Conservation (phyloP, 2,329 filamentous ascomycete genomes). For the Colletotrichum sp. region DNA sequence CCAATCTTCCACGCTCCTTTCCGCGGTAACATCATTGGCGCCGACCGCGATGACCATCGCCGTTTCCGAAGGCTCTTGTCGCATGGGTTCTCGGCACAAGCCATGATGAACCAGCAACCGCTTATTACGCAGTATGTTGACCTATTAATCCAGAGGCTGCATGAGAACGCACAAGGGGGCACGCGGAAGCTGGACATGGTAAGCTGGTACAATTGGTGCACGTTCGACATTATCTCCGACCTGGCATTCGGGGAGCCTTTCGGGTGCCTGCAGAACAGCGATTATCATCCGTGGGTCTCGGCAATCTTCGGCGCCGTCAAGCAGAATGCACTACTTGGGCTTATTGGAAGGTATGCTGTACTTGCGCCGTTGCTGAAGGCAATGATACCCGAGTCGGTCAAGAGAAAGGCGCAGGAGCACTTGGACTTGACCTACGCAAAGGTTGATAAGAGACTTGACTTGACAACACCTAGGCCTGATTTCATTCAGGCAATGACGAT, state of each 20-base stretch:
- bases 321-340: not conserved
- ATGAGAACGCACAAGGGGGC: conserved; percentile 22
- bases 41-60: not conserved
- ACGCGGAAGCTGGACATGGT: not conserved
- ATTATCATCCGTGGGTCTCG: not conserved
- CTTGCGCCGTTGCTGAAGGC: not conserved
- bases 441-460: not conserved
- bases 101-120: conserved; percentile 25
- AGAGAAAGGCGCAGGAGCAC: not conserved
- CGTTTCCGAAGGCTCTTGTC: conserved; percentile 9
- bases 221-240: not conserved
- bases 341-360: not conserved
- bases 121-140: conserved; percentile 41
- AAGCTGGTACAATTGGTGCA: not conserved
- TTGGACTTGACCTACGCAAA: not conserved
- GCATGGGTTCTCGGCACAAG: conserved; percentile 25
- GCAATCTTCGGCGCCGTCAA: not conserved
- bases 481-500: not conserved
- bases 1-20: not conserved
- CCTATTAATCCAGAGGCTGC: conserved; percentile 39
- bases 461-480: not conserved
- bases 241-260: not conserved
- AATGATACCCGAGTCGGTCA: not conserved
- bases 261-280: not conserved
- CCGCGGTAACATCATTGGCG: not conserved